Evolutionary conservation across 192 early-diverging fungal genomes (phyloP).

Genomic region (Coemansia sp.): DNA sequence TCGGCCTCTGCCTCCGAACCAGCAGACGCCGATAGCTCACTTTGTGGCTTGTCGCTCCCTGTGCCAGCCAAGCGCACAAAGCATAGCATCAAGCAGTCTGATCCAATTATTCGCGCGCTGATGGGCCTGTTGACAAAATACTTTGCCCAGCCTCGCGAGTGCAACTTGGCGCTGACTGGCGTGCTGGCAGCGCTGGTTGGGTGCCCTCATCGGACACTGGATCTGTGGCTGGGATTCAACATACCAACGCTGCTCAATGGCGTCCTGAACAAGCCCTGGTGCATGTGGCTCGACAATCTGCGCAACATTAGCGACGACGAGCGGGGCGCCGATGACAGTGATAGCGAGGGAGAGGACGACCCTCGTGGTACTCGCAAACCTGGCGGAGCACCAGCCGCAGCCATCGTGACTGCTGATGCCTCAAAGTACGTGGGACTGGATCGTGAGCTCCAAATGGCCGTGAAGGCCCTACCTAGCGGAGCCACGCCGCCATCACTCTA

Average conservation of each 20-base stretch:
- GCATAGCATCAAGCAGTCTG: constrained; percentile 55
- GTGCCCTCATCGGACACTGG: constrained; percentile 69
- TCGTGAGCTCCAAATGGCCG: constrained; percentile 32
- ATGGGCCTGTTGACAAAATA: constrained; percentile 70
- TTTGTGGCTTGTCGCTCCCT: background rate
- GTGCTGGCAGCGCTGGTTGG: constrained; percentile 81
- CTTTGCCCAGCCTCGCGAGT: constrained; percentile 81
- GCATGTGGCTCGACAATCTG: constrained; percentile 49
- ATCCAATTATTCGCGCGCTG: constrained; percentile 68
- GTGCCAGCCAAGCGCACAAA: constrained; percentile 9
- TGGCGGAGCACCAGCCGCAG: constrained; percentile 45
- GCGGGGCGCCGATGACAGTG: constrained; percentile 12
- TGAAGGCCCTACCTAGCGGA: constrained; percentile 31
- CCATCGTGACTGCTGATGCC: constrained; percentile 34
- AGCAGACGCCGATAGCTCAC: background rate
- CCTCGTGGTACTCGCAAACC: constrained; percentile 15
- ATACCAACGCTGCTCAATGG: constrained; percentile 35
- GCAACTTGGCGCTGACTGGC: constrained; percentile 90
- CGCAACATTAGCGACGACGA: constrained; percentile 40
- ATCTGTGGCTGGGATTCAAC: constrained; percentile 66
- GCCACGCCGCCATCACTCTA: constrained; percentile 48
- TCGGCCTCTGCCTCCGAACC: background rate
- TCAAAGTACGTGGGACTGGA: constrained; percentile 39
- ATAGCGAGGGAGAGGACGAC: constrained; percentile 47
- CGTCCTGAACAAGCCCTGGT: constrained; percentile 49